A percentile compares a stretch with the other conserved stretches of the same genome.
Conservation (phyloP, 192 early-diverging fungal genomes). For the Backusella liffmaniae region DNA sequence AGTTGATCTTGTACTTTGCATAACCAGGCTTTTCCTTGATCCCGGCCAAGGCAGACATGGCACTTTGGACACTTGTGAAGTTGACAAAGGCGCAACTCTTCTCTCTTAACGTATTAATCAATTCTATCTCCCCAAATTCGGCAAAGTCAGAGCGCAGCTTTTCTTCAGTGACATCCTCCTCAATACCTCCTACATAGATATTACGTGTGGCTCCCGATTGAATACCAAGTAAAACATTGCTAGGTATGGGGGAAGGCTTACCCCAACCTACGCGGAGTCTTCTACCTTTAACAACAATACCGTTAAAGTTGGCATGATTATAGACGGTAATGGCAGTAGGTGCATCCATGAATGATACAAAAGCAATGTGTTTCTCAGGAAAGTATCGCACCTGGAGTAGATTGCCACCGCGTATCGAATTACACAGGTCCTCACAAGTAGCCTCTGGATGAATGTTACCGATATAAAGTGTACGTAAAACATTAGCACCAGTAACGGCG, state of each 20-base stretch:
- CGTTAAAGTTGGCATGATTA: slow-evolving; percentile 53
- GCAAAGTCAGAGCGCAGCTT: slow-evolving; percentile 70
- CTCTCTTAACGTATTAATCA: slow-evolving; percentile 77
- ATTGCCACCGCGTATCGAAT: slow-evolving; percentile 82
- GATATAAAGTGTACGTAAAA: slow-evolving; percentile 70
- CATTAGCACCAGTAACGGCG: neutral
- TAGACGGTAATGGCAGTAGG: slow-evolving; percentile 61
- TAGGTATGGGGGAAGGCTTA: slow-evolving; percentile 53
- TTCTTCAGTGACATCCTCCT: slow-evolving; percentile 61
- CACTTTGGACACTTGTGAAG: slow-evolving; percentile 71
- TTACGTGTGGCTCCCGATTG: slow-evolving; percentile 69
- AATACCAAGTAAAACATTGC: slow-evolving; percentile 52
- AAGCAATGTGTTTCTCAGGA: slow-evolving; percentile 77
- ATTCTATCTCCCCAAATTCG: slow-evolving; percentile 80
- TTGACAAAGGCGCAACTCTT: slow-evolving; percentile 87
- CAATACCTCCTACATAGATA: slow-evolving; percentile 72
- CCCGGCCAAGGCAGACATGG: slow-evolving; percentile 70
- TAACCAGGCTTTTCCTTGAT: slow-evolving; percentile 61
- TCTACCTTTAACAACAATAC: slow-evolving; percentile 65
- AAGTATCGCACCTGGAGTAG: slow-evolving; percentile 72
- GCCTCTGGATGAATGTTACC: slow-evolving; percentile 75
- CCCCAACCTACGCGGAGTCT: slow-evolving; percentile 82
- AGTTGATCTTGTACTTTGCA: slow-evolving; percentile 56
- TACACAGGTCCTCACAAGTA: slow-evolving; percentile 77
- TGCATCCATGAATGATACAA: slow-evolving; percentile 84